A percentile compares a stretch with the other conserved stretches of the same genome.
These are phyloP conservation scores for Penicillium aurantiogriseum DNA, from an alignment of 2,329 filamentous ascomycete species.

Conservation along the genomic window DNA sequence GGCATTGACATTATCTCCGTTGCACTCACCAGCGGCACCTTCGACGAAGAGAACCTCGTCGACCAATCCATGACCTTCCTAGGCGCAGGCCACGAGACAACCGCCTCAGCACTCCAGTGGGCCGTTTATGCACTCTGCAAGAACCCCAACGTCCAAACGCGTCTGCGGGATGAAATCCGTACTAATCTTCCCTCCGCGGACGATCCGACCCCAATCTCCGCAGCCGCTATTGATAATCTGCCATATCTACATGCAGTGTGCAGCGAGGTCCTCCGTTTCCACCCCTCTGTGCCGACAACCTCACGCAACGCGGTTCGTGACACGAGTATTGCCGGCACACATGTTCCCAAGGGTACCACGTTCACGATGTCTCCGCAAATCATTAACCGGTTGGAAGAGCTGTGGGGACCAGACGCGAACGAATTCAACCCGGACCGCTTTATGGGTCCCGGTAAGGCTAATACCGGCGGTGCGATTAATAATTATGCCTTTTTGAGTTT, in stretches of 20 bases:
- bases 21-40: conserved; percentile 71
- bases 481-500: conserved; percentile 82
- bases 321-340: conserved; percentile 63
- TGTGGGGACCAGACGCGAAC: conserved; percentile 75
- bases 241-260: conserved; percentile 79
- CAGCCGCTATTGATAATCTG: conserved; percentile 63
- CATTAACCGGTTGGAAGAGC: conserved; percentile 64
- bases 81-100: conserved; percentile 78
- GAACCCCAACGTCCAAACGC: conserved; percentile 63
- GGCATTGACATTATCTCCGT: conserved; percentile 77
- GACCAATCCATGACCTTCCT: conserved; percentile 91
- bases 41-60: conserved; percentile 75
- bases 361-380: conserved; percentile 65
- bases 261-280: conserved; percentile 72
- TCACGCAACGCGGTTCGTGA: conserved; percentile 64
- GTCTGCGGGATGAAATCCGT: conserved; percentile 68
- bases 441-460: conserved; percentile 53
- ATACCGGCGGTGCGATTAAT: conserved; percentile 68
- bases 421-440: conserved; percentile 79
- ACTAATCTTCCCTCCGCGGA: conserved; percentile 55
- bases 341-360: conserved; percentile 68
- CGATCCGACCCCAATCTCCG: conserved; percentile 60
- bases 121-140: conserved; percentile 67
- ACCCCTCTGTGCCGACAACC: conserved; percentile 69
- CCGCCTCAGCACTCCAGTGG: conserved; percentile 73